These are phyloP conservation scores for Chrysanthemum lavandulifolium DNA, from an alignment of 129 eudicot genomes.

Conservation along the genomic window DNA sequence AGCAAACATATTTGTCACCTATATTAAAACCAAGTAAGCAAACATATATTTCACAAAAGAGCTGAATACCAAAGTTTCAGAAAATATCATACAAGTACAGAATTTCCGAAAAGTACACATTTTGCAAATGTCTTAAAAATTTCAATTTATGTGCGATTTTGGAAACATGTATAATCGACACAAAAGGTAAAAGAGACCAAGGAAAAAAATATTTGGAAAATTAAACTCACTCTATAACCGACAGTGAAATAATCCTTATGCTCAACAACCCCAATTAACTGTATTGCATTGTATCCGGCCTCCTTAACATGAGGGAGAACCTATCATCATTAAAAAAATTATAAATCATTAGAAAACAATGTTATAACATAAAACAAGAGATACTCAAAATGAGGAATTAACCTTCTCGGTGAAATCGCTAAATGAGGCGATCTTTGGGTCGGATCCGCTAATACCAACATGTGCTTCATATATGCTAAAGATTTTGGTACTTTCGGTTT, in stretches of 20 bases:
- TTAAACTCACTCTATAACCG: constrained; percentile 86
- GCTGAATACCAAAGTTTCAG: neutral
- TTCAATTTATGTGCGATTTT: too few species aligned
- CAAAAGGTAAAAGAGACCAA: neutral
- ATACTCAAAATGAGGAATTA: constrained; percentile 17
- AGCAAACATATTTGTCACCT: constrained; percentile 96
- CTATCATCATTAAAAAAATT: constrained; percentile 28
- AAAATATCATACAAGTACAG: neutral
- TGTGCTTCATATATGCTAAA: constrained; percentile 90
- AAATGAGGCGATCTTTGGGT: constrained; percentile 72
- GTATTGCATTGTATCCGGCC: constrained; percentile 92
- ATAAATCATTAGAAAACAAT: neutral
- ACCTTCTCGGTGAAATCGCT: constrained; percentile 70
- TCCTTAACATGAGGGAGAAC: constrained; percentile 82
- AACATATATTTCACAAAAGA: neutral
- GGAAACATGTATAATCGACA: too few species aligned
- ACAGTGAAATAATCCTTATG: constrained; percentile 93
- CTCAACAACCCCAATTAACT: constrained; percentile 88
- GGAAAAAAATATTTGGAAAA: constrained; percentile 9
- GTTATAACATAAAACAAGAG: constrained; percentile 13
- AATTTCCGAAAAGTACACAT: too few species aligned
- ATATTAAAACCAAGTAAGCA: constrained; percentile 10
- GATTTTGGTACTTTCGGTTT: constrained; percentile 72
- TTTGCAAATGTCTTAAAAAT: too few species aligned
- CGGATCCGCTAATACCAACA: constrained; percentile 86